Conservation (phyloP, 2,329 filamentous ascomycete genomes). For the Moelleriella libera region DNA sequence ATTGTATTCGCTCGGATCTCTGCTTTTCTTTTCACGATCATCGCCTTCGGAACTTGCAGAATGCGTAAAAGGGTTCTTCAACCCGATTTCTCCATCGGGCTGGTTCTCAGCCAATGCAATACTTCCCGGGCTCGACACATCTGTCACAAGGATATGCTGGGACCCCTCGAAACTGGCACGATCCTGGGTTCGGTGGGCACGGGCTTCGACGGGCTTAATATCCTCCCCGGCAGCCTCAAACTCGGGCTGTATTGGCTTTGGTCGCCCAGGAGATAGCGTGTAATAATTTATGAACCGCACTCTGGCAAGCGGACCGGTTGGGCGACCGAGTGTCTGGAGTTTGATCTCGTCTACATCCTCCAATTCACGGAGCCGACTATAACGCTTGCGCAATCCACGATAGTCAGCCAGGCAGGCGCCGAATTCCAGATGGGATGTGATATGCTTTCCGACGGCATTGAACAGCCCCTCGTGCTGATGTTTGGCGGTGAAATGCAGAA, state of each 20-base stretch:
- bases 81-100: too few species aligned
- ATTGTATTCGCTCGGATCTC: too few species aligned
- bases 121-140: too few species aligned
- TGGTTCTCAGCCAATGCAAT: too few species aligned
- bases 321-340: constrained; percentile 7
- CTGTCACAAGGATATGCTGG: too few species aligned
- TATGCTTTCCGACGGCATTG: constrained; percentile 56
- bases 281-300: constrained; percentile 85
- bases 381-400: constrained; percentile 52
- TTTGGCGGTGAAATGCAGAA: constrained; percentile 69
- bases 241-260: constrained; percentile 27
- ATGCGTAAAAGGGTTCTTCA: too few species aligned
- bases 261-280: constrained; percentile 65
- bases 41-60: too few species aligned
- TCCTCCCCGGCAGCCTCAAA: not conserved
- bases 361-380: constrained; percentile 52
- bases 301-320: constrained; percentile 23
- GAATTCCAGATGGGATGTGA: constrained; percentile 73
- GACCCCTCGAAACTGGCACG: not conserved
- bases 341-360: constrained; percentile 53
- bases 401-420: constrained; percentile 71
- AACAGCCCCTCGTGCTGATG: constrained; percentile 57
- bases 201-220: not conserved
- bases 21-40: too few species aligned
- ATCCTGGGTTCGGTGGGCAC: not conserved